Base-by-base conservation (phyloP, 495 filamentous ascomycete species). In the Penicillium cosmopolitanum region DNA sequence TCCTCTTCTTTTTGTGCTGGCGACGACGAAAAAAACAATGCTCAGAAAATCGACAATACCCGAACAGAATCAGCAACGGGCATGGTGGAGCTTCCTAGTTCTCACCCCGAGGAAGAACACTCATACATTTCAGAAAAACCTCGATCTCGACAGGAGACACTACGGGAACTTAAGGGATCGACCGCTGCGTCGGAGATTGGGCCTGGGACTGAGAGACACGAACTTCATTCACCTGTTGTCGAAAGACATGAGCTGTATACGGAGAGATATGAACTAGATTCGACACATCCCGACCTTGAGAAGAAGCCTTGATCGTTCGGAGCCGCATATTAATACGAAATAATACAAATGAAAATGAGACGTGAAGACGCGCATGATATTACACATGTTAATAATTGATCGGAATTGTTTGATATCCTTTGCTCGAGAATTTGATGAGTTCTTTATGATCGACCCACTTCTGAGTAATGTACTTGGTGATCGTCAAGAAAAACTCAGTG, bases 1-100 rank as follows among this genome's bases (percentile, higher is more conserved):
- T 80, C 2, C 68, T 69, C 53, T 81, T 75, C 60, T 67, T 62
- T 34, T 35, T 66, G 12, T 60, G 61, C 15, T 56, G 62, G 55
- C 60, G 60, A 13, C 48, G 40, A 21, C 56, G 57, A 19, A 60
- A 18, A 18, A 11, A 51, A 33, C 23, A 10, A 12, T 13, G 15
- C 46, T 0, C 9, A 48, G 21, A 11, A 19, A 3, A 28, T 12
- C 21, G 9, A 19, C 21, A 8, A 19, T 5, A 23, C 11, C 23
- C 19, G 23, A 13, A 48, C 46, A 12, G 46, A 48, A 10, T 48
- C 46, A 25, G 23, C 46, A 28, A 4, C 46, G 11, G 46, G 46
- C 10, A 28, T 48, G 21, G 46, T n/a, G 11, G 46, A 48, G n/a
- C 18, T 48, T 12, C 31, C 28, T 31, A 31, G 5, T 31, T 31